Conservation (phyloP, 2,329 filamentous ascomycete genomes). For the Parastagonospora avenae region DNA sequence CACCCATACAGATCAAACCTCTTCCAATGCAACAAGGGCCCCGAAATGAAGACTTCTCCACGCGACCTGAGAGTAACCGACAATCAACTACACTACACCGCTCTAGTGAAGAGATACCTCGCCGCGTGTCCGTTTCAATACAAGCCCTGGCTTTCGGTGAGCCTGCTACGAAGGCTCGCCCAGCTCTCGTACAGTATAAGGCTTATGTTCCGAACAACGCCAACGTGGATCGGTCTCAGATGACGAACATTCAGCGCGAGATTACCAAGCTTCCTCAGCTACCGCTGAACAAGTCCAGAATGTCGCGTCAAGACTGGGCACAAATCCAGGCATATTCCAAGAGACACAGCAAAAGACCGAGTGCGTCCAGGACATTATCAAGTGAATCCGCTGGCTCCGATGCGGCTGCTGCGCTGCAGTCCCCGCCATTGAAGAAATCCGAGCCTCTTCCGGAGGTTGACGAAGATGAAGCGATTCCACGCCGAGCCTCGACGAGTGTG, state of each 20-base stretch:
- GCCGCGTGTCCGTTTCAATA: constrained; percentile 27
- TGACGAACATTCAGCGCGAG: constrained; percentile 38
- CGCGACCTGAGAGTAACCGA: constrained; percentile 11
- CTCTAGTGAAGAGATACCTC: constrained; percentile 32
- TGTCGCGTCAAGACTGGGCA: constrained; percentile 44
- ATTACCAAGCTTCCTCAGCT: constrained; percentile 37
- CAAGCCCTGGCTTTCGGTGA: constrained; percentile 27
- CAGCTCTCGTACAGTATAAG: constrained; percentile 2
- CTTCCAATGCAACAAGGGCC: neutral
- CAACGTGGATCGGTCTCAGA: constrained; percentile 21
- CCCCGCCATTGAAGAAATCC: constrained; percentile 29
- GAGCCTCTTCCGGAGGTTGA: constrained; percentile 41
- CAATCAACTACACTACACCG: constrained; percentile 20
- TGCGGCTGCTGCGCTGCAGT: constrained; percentile 15
- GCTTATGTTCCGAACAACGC: constrained; percentile 15
- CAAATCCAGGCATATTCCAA: constrained; percentile 41
- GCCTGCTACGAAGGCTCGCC: constrained; percentile 10
- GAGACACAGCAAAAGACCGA: constrained; percentile 30
- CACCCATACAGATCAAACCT: constrained; percentile 21
- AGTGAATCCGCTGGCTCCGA: constrained; percentile 17
- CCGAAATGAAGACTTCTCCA: constrained; percentile 4
- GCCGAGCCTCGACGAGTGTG: constrained; percentile 43
- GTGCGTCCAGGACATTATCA: constrained; percentile 19
- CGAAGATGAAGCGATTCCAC: constrained; percentile 40
- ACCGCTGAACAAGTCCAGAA: constrained; percentile 32